Base-by-base conservation (phyloP, 2,329 filamentous ascomycete species). In the Venturia pyrina region DNA sequence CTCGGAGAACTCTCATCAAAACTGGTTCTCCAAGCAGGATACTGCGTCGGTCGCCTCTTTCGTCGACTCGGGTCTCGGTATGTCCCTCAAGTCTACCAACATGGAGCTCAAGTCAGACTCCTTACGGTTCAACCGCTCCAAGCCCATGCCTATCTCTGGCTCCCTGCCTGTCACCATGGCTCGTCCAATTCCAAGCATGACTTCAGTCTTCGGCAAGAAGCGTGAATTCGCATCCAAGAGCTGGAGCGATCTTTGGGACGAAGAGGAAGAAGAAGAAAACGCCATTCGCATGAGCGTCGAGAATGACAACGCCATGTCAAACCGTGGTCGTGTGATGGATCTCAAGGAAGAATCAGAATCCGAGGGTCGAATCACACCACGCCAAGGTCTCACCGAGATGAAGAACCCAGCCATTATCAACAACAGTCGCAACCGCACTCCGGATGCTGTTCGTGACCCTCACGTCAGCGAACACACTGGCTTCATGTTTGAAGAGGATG, bases 201-300 rank as follows among this genome's bases (percentile, higher is more conserved):
- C 90, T 5, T 85, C 89, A 73, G 85, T 93, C 63, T 93, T 96
- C 74, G 90, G 90, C 63, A 87, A 87, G 73, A 87, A 89, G 74
- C 85, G 86, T 68, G 89, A 93, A 59, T 81, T 84, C 61, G 90
- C 96, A 61, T 96, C 95, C 66, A 98, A 98, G 88, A 98, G 95
- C 81, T 99, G 95, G 95, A 96, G 93, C 73, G 95, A 99, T 76
- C 87, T 98, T 76, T 97, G 92, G 89, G 93, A 98, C 67, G 93
- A 98, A 76, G 93, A 98, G 75, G 93, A 98, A 65, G 92, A 95
- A 72, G 87, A 89, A 69, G 87, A 69, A 34, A 40, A 73, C 63
- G 73, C 72, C 65, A 68, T 75, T 21, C 73, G 89, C 68, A 85
- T 90, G 70, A 81, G 83, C 44, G 84, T 88, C 71, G 85, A 88